Evolutionary conservation across 2,329 filamentous ascomycete species (phyloP), one percentile per base, ranked within the genome.

Genomic region (Westerdykella sp.): DNA sequence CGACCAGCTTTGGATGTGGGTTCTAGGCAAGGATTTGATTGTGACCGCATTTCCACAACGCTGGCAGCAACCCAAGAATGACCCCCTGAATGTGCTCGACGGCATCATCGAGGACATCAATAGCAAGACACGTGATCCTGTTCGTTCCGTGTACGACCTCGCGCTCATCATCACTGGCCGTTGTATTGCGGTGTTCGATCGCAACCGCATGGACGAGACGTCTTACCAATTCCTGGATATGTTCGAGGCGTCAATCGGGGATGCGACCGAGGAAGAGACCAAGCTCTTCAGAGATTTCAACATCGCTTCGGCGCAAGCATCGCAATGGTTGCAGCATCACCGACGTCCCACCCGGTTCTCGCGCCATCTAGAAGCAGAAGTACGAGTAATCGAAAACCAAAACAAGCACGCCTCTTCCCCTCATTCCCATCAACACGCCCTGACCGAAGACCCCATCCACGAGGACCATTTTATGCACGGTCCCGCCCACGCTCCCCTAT

Each of bases 1-100:
- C 0, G 81, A 84, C 56, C 81, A 84, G 51, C 66, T 85, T 1
- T 84, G 81, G 81, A 74, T 84, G 57, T 83, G 79, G 77, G 70
- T 81, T 3, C 55, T 84, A 1, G 67, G 76, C 10, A 69, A 69
- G 57, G 79, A 81, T 44, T 63, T 83, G 13, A 73, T 84, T 14
- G 72, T 84, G 10, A 79, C 77, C 0, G 73, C 74, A 41, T 80
- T 80, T 44, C 77, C 77, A 2, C 73, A 79, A 48, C 67, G 76
- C 5, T 80, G 76, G 76, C 68, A 76, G 25, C 78, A 82, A 55
- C 78, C 78, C 0, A 76, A 75, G 40, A 78, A 80, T 41, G 79
- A 83, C 43, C 78, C 78, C 1, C 62, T 83, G 11, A 82, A 83
- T 44, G 77, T 84, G 2, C 66, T 84, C 1, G 79, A 83, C 39